Conservation (phyloP, 2,329 filamentous ascomycete genomes). For the Ascochyta viciae-villosae region DNA sequence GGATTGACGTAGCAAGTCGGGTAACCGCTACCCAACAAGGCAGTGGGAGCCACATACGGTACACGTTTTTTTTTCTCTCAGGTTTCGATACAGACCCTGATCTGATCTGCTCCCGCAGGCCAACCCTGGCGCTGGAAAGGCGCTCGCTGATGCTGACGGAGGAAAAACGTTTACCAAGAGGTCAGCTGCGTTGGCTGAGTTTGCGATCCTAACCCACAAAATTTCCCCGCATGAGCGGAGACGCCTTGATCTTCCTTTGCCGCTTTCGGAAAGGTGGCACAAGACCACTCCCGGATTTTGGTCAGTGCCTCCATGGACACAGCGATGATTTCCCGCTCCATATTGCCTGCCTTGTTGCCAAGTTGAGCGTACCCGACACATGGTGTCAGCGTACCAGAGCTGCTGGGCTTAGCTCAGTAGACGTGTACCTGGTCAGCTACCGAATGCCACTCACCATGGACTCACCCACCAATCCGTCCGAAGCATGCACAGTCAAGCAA, state of each 20-base stretch:
- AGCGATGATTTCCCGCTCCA: background rate
- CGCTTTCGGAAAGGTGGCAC: conserved; percentile 7
- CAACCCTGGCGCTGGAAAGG: conserved; percentile 4
- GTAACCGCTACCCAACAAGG: conserved; percentile 6
- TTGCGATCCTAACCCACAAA: conserved; percentile 2
- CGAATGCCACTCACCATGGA: background rate
- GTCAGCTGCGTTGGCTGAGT: conserved; percentile 14
- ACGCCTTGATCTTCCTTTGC: background rate
- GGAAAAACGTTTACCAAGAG: conserved; percentile 4
- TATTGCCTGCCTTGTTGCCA: background rate
- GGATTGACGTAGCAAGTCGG: conserved; percentile 12
- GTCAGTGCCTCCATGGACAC: conserved; percentile 1
- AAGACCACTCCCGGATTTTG: conserved; percentile 1
- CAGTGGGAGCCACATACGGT: background rate
- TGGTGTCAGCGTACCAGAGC: background rate
- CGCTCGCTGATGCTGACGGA: background rate
- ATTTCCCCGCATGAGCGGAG: conserved; percentile 14
- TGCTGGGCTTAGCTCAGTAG: background rate
- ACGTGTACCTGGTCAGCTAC: background rate
- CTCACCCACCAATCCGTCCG: background rate
- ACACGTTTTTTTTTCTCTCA: conserved; percentile 1
- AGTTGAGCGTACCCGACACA: background rate
- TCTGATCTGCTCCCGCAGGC: background rate
- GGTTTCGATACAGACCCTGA: conserved; percentile 16
- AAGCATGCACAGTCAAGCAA: background rate